Evolutionary conservation across 1,139 yeast species (phyloP).

Genomic region (Blastobotrys serpentis): DNA sequence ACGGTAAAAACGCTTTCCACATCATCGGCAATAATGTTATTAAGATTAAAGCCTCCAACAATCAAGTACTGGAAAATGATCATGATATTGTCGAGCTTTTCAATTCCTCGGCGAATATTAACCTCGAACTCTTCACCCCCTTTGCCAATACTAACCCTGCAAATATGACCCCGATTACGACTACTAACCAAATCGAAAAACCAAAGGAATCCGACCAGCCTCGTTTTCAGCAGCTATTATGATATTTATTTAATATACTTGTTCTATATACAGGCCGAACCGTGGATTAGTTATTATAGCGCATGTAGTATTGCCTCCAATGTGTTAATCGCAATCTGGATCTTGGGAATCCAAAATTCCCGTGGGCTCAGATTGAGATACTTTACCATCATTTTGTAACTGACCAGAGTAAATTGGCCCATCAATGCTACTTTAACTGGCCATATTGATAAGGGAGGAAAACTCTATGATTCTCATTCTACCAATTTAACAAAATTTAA

Average conservation of each 20-base stretch:
- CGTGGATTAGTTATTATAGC: neutral
- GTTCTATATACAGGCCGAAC: neutral
- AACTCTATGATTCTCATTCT: no score
- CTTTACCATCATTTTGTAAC: no score
- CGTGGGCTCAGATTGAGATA: no score
- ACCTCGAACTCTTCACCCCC: slow-evolving; percentile 18
- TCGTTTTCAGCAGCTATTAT: slow-evolving; percentile 10
- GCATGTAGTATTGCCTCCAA: neutral
- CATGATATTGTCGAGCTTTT: slow-evolving; percentile 4
- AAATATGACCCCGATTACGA: neutral
- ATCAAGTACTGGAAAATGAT: neutral
- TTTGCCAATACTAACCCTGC: neutral
- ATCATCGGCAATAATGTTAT: slow-evolving; percentile 43
- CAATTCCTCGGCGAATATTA: slow-evolving; percentile 5
- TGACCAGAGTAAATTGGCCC: no score
- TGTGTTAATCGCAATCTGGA: no score
- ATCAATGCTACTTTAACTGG: no score
- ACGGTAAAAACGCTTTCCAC: slow-evolving; percentile 67
- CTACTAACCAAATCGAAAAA: neutral
- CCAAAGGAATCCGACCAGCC: slow-evolving; percentile 4
- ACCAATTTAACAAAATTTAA: no score
- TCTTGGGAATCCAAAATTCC: no score
- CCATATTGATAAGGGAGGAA: no score
- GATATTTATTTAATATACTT: neutral
- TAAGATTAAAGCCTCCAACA: slow-evolving; percentile 26